Evolutionary conservation across 2,329 filamentous ascomycete genomes (phyloP), one percentile per base, ranked within the genome.

Genomic region (Colletotrichum noveboracense): DNA sequence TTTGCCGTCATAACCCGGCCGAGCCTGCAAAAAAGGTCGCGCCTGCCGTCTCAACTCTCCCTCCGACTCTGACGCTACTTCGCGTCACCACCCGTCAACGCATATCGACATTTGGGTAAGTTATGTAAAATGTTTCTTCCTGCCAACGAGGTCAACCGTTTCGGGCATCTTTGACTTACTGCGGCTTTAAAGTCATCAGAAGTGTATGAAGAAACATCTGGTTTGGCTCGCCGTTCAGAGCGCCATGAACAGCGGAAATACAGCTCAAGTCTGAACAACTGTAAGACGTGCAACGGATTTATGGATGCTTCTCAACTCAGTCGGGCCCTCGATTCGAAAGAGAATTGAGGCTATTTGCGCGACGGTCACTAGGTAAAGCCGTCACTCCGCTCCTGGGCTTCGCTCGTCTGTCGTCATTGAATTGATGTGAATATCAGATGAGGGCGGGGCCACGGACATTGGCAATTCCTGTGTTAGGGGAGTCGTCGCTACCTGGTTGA

Each of bases 41-140:
- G 18, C 38, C 38, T 43, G 18, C 38, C 38, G 43, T 13, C n/a
- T 52, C n/a, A 2, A 52, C 43, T 12, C n/a, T 13, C 4, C 43
- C 13, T 48, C 43, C 43, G n/a, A 21, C 43, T 13, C 0, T 52
- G 43, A 4, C n/a, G 6, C 10, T 21, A 7, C 43, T 24, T 52
- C n/a, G 3, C 10, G n/a, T n/a, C 43, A 48, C n/a, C 10, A 13
- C 43, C 18, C 43, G n/a, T 52, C 38, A n/a, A 43, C 18, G 16
- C 38, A 4, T 16, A 43, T n/a, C 10, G 10, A 6, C 43, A 3
- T 24, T 2, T 13, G 3, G 1, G 0, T 21, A 4, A 52, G 12
- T 52, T 21, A 0, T 24, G 10, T 52, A 1, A 21, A 52, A 21
- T 52, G 4, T 24, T 52, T 24, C 10, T 24, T 52, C 6, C 4